Conservation (phyloP, 2,329 filamentous ascomycete species). For the Eutypella sp. region DNA sequence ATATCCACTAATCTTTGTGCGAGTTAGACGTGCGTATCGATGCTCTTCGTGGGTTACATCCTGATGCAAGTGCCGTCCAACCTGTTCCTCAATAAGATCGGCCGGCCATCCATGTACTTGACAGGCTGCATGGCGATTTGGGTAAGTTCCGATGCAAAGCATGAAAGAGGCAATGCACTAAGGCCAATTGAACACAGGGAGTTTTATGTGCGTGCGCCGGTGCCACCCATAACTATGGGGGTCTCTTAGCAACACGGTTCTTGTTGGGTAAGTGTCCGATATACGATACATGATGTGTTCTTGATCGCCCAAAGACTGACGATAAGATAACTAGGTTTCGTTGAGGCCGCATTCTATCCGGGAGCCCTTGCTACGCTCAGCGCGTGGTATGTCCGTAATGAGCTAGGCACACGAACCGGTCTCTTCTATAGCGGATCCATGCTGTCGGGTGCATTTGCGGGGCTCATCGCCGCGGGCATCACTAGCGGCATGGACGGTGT, state of each 20-base stretch:
- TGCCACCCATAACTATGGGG: not conserved
- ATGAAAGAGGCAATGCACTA: not conserved
- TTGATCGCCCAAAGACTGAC: not conserved
- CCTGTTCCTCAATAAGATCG: conserved; percentile 39
- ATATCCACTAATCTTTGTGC: not conserved
- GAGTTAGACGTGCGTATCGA: conserved; percentile 34
- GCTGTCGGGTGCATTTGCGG: conserved; percentile 63
- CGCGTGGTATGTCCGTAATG: conserved; percentile 62
- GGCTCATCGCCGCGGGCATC: conserved; percentile 55
- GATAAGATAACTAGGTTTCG: not conserved
- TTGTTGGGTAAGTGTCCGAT: not conserved
- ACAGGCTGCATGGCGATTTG: conserved; percentile 21
- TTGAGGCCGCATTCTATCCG: conserved; percentile 4
- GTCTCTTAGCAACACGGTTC: conserved; percentile 3
- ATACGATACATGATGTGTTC: not conserved
- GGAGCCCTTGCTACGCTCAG: conserved; percentile 27
- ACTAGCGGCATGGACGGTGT: conserved; percentile 52
- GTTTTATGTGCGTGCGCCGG: conserved; percentile 2
- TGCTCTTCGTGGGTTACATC: conserved; percentile 41
- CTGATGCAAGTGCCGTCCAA: conserved; percentile 45
- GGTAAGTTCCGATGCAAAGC: not conserved
- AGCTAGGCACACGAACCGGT: conserved; percentile 55
- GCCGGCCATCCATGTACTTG: conserved; percentile 37
- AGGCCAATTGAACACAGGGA: not conserved
- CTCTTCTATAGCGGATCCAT: conserved; percentile 55